Base-by-base conservation (phyloP, 805 yeast genomes). In the Candida caryicola region DNA sequence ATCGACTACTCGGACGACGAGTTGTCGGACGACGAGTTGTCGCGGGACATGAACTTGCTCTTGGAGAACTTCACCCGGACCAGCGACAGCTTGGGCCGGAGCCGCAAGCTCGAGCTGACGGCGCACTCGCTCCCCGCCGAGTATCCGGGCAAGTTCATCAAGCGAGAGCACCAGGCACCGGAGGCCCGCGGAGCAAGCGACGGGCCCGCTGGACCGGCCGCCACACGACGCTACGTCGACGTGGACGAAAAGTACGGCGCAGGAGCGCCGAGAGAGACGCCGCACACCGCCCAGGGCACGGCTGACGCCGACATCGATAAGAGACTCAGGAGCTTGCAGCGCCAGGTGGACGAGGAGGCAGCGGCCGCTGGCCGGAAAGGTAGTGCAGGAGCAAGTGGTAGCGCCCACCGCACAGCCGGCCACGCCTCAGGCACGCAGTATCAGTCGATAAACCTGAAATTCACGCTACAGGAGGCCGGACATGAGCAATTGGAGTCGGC, bases 101-200 rank as follows among this genome's bases (percentile, higher is more conserved):
- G 19, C 27, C n/a, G 27, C 5, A 5, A 31, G 5, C 14, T 13
- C 5, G 9, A 9, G 4, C 6, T n/a, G 4, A 39, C 44, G 8
- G 33, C 37, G 33, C 17, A 38, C 13, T 47, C 56, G 4, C 31
- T 52, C 13, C 57, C 57, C 4, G 29, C 38, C 17, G 26, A 48
- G 19, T 54, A 48, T 37, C 59, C 60, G 5, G 59, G 57, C 2
- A 52, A 52, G 29, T 44, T 39, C 34, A 19, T 7, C 13, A 28
- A 29, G n/a, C 3, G 23, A 6, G 17, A 17, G 21, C 12, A 18
- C 7, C n/a, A n/a, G n/a, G n/a, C n/a, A n/a, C 16, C 18, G 17
- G 18, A 31, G 13, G 23, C 17, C 28, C 15, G 17, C 29, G 17
- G 26, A 36, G 23, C 29, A 4, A 33, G 13, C 32, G 29, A 23